Base-by-base conservation (phyloP, 805 yeast genomes). In the Blastobotrys attinorum region DNA sequence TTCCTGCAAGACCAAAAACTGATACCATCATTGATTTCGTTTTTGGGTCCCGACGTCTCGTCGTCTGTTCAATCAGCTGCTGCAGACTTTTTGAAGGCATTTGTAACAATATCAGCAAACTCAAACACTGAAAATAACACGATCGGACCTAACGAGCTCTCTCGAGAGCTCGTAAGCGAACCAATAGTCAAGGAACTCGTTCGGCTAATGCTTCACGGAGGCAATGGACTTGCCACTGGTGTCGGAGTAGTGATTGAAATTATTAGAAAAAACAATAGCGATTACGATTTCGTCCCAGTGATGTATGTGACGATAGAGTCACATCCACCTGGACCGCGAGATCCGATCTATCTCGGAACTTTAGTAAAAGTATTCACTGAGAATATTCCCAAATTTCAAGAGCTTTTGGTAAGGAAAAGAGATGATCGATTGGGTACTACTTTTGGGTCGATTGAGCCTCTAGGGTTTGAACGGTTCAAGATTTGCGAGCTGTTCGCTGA, bases 211-310 rank as follows among this genome's bases (percentile, higher is more conserved):
- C 73, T 90, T 44, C 56, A 69, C 47, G 71, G 71, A 20, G 95
- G 95, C 38, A 81, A 89, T 27, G 95, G 96, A 1, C 72, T 92
- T 51, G 83, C 92, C 31, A 90, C 89, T 54, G 95, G 96, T 56
- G 98, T 92, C 25, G 94, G 97, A 4, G 87, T 92, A 21, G 78
- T 92, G 27, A 90, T 92, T 53, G 98, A 92, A 64, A 76, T 92
- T 34, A 92, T 92, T 46, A 76, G 98, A 57, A 92, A 92, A 60
- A 92, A 92, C 61, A 92, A 92, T 59, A 86, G 96, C 0, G 98
- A 92, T 61, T 92, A 92, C 63, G 98, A 92, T 64, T 72, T 78
- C 39, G 83, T 85, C 39, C 94, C 95, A 46, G 94, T 94, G 18
- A 67, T 84, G 54, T 81, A 79, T 62, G 81, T 85, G 35, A 79